A percentile compares a stretch with the other conserved stretches of the same genome.
These are phyloP conservation scores for Torulaspora globosa DNA, from an alignment of 1,139 yeast species.

Conservation along the genomic window DNA sequence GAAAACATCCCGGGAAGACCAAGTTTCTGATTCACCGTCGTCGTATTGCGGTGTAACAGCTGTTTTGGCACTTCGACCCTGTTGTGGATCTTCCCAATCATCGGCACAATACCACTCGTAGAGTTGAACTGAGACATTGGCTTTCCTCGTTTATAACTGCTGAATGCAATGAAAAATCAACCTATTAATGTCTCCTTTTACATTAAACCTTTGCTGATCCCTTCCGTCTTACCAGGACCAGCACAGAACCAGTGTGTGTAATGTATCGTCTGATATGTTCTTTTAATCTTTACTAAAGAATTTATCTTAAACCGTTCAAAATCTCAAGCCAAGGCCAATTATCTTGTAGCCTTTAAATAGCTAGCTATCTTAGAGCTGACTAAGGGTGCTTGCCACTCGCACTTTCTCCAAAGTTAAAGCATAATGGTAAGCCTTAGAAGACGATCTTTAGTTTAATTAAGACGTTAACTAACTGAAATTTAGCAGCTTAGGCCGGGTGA, in stretches of 20 bases:
- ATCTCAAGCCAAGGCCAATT: not conserved
- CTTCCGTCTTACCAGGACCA: not conserved
- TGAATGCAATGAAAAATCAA: not conserved
- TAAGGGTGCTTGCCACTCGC: not conserved
- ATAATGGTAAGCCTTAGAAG: too few relatives aligned
- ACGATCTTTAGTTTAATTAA: too few relatives aligned
- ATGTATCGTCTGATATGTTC: not conserved
- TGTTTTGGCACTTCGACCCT: conserved; percentile 10
- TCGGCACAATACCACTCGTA: not conserved
- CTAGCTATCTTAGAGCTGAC: not conserved
- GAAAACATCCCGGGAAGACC: conserved; percentile 37
- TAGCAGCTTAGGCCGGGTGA: not conserved
- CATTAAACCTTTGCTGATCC: not conserved
- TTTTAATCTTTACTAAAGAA: not conserved
- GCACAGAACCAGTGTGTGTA: not conserved
- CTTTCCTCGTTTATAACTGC: not conserved
- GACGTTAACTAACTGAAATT: not conserved
- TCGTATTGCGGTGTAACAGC: conserved; percentile 26
- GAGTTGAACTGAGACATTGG: not conserved
- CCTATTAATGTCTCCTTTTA: not conserved
- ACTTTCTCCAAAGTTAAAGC: not conserved
- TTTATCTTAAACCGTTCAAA: not conserved
- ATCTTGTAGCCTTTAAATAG: not conserved
- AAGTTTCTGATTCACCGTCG: conserved; percentile 32
- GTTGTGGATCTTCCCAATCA: not conserved